Conservation (phyloP, 179 eudicot species). For the Nepenthes alata region DNA sequence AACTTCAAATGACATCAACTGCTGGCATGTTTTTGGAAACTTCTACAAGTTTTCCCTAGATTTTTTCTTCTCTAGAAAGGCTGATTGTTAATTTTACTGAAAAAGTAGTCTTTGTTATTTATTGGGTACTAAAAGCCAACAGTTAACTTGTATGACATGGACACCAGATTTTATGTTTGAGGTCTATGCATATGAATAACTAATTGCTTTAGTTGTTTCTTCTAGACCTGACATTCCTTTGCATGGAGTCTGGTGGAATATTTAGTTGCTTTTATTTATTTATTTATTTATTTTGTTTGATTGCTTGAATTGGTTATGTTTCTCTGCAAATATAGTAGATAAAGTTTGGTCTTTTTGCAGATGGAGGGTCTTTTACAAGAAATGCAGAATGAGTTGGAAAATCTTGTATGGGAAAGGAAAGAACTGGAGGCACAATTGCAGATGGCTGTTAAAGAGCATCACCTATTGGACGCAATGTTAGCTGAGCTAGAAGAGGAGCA, state of each 20-base stretch:
- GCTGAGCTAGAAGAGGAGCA: conserved; percentile 75
- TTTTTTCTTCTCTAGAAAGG: too few species aligned
- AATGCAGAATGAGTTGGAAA: conserved; percentile 44
- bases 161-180: too few species aligned
- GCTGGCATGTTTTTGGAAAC: too few species aligned
- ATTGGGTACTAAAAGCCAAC: too few species aligned
- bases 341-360: conserved; percentile 23
- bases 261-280: neutral
- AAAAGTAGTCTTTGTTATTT: too few species aligned
- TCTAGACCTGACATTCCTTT: neutral
- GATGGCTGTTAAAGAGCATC: conserved; percentile 36
- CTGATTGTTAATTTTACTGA: too few species aligned
- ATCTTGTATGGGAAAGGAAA: conserved; percentile 40
- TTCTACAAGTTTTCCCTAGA: too few species aligned
- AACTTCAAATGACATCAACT: neutral
- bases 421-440: conserved; percentile 36
- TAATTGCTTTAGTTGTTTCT: too few species aligned
- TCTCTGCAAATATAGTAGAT: too few species aligned
- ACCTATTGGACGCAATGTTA: conserved; percentile 44
- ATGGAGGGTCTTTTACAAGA: conserved; percentile 46
- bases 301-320: neutral
- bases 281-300: too few species aligned
- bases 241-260: neutral
- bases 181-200: too few species aligned
- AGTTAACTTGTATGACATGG: too few species aligned